phyloP scores from a whole-genome alignment of 2,329 filamentous ascomycete species.

The Diaporthe sp. region DNA sequence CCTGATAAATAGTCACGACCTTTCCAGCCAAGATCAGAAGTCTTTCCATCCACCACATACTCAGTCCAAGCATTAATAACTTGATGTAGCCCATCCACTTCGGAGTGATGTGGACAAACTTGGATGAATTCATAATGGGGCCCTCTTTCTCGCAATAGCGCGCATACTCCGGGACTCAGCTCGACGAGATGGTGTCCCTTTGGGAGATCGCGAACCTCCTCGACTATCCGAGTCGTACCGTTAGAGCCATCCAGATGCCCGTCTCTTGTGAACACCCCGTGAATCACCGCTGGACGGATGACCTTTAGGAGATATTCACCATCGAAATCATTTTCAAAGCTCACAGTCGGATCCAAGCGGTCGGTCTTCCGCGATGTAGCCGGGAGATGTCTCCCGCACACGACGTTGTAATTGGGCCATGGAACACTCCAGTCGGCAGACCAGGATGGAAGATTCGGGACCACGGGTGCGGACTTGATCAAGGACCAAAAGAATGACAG shows the following conservation, averaged over 20 bases:
- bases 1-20: background rate
- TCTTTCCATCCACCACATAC: slow-evolving; percentile 4
- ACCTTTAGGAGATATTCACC: background rate
- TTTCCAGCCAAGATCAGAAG: background rate
- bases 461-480: background rate
- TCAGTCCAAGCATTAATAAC: slow-evolving; percentile 10
- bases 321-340: background rate
- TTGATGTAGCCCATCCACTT: background rate
- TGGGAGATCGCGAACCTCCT: background rate
- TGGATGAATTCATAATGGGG: background rate
- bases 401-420: background rate
- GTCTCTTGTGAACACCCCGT: background rate
- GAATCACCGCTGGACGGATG: background rate
- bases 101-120: background rate
- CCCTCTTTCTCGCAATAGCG: background rate
- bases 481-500: background rate
- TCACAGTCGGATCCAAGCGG: background rate
- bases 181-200: background rate
- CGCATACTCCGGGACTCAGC: background rate
- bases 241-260: background rate
- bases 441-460: background rate
- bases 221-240: background rate
- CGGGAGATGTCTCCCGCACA: background rate
- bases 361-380: background rate
- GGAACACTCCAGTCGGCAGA: slow-evolving; percentile 1